A percentile compares a stretch with the other conserved stretches of the same genome.
phyloP scores from a whole-genome alignment of 768 basidiomycete genomes.

The Cystoderma amianthinum region DNA sequence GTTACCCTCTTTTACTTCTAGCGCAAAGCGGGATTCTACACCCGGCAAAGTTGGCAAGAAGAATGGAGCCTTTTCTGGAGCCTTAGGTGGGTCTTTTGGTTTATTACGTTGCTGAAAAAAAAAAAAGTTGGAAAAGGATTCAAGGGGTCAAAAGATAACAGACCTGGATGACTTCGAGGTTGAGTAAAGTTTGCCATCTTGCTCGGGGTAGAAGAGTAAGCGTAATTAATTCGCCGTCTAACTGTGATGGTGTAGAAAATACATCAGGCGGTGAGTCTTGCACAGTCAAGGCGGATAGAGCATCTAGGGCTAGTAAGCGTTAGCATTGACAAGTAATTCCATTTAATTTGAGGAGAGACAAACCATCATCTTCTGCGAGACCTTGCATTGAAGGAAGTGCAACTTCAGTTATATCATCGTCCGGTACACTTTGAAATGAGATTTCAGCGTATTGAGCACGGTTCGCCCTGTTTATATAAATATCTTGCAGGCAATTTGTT shows the following conservation, averaged over 20 bases:
- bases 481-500: not conserved
- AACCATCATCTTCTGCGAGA: slow-evolving; percentile 73
- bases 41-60: slow-evolving; percentile 93
- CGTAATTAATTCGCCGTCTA: slow-evolving; percentile 89
- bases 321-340: not conserved
- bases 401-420: slow-evolving; percentile 66
- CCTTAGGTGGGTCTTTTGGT: slow-evolving; percentile 92
- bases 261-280: slow-evolving; percentile 59
- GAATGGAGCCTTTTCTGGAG: slow-evolving; percentile 93
- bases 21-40: slow-evolving; percentile 75
- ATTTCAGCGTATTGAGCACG: slow-evolving; percentile 90
- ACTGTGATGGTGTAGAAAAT: slow-evolving; percentile 81
- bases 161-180: slow-evolving; percentile 90
- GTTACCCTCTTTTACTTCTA: slow-evolving; percentile 31
- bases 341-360: slow-evolving; percentile 6
- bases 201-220: slow-evolving; percentile 87
- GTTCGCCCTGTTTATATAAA: slow-evolving; percentile 64
- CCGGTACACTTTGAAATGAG: slow-evolving; percentile 70
- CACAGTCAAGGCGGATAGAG: slow-evolving; percentile 55
- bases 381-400: slow-evolving; percentile 83
- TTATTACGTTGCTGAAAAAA: slow-evolving; percentile 83
- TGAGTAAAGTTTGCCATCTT: slow-evolving; percentile 95
- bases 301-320: slow-evolving; percentile 53
- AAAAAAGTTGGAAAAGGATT: slow-evolving; percentile 1
- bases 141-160: slow-evolving; percentile 10